A percentile compares a stretch with the other conserved stretches of the same genome.
Evolutionary conservation across 1,284 basidiomycete genomes (phyloP).

Genomic region (Moesziomyces parantarcticus): DNA sequence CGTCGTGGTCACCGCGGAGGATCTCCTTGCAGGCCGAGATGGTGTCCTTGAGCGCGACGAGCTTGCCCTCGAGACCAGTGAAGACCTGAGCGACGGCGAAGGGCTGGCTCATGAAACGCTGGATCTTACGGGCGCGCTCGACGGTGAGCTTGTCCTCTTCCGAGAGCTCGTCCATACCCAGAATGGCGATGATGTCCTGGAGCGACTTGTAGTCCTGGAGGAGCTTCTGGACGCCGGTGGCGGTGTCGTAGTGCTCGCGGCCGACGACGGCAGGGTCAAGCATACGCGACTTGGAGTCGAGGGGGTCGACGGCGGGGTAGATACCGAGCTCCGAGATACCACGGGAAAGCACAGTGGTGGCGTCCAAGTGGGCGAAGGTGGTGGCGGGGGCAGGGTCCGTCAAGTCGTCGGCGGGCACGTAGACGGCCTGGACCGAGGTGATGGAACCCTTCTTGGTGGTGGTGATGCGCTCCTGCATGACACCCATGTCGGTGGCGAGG

Average conservation of each 20-base stretch:
- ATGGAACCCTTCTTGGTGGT: slow-evolving; percentile 99
- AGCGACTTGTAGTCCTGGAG: slow-evolving; percentile 99
- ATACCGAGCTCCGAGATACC: slow-evolving; percentile 99
- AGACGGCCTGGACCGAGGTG: slow-evolving; percentile 99
- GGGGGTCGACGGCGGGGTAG: slow-evolving; percentile 98
- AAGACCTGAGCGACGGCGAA: slow-evolving; percentile 99
- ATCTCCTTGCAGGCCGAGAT: slow-evolving; percentile 75
- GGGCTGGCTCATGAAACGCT: slow-evolving; percentile 96
- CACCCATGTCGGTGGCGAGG: slow-evolving; percentile 99
- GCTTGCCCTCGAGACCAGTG: slow-evolving; percentile 97
- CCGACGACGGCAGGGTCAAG: slow-evolving; percentile 97
- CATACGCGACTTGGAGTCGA: slow-evolving; percentile 99
- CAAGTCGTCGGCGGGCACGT: slow-evolving; percentile 99
- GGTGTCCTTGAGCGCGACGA: slow-evolving; percentile 76
- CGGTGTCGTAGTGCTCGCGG: slow-evolving; percentile 92
- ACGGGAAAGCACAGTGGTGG: slow-evolving; percentile 98
- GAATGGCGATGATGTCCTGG: slow-evolving; percentile 83
- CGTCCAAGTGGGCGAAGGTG: slow-evolving; percentile 99
- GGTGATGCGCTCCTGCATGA: slow-evolving; percentile 98
- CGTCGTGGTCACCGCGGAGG: slow-evolving; percentile 86
- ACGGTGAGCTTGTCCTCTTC: slow-evolving; percentile 99
- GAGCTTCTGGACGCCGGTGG: slow-evolving; percentile 95
- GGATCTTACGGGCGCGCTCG: slow-evolving; percentile 75
- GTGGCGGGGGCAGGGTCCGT: slow-evolving; percentile 99
- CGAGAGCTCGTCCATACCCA: slow-evolving; percentile 99